Conservation (phyloP, 768 basidiomycete genomes). For the Tulasnella sp. region DNA sequence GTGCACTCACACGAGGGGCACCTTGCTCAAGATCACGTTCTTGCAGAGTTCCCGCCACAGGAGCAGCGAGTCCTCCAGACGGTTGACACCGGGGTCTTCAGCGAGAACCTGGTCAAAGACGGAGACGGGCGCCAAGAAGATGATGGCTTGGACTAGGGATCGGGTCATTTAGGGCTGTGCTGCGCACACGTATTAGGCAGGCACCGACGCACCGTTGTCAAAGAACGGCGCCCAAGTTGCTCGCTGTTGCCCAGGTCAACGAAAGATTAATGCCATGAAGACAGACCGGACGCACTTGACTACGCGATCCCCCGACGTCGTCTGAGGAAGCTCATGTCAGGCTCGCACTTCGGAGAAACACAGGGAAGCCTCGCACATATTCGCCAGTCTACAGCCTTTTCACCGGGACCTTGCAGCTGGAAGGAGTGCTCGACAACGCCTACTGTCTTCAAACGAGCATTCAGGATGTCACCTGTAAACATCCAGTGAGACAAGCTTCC, state of each 20-base stretch:
- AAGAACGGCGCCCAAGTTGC: conserved; percentile 38
- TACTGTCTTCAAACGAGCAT: conserved; percentile 18
- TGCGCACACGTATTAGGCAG: neutral
- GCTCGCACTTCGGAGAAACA: neutral
- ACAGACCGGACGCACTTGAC: conserved; percentile 12
- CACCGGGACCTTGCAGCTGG: neutral
- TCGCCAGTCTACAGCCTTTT: conserved; percentile 11
- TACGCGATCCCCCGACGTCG: conserved; percentile 19
- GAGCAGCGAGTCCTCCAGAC: conserved; percentile 17
- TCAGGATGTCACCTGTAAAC: conserved; percentile 17
- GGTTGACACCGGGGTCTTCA: conserved; percentile 14
- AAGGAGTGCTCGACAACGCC: conserved; percentile 17
- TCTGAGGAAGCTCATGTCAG: neutral
- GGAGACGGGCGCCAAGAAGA: conserved; percentile 25
- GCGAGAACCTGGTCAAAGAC: conserved; percentile 18
- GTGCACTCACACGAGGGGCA: conserved; percentile 24
- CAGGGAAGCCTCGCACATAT: conserved; percentile 10
- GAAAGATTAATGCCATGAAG: neutral
- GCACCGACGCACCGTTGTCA: conserved; percentile 13
- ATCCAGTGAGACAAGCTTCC: neutral
- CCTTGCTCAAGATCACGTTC: conserved; percentile 8
- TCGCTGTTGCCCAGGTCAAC: conserved; percentile 27
- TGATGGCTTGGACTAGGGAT: conserved; percentile 16
- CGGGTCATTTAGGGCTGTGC: neutral
- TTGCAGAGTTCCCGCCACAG: conserved; percentile 15